These are phyloP conservation scores for Candida manassasensis DNA, from an alignment of 805 yeast species.

Conservation along the genomic window DNA sequence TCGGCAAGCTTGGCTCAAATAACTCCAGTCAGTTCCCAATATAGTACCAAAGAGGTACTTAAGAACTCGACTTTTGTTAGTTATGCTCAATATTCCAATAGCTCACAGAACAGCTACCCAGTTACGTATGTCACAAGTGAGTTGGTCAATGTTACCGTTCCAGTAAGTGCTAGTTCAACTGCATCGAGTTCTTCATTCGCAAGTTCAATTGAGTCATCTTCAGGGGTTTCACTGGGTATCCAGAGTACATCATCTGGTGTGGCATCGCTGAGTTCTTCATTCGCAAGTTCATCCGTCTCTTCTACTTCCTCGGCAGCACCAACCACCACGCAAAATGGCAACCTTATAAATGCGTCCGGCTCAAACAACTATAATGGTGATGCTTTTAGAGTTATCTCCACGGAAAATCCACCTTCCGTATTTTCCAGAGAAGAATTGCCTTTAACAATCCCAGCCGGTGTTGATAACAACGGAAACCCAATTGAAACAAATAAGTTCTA, in stretches of 20 bases:
- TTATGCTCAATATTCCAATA: background rate
- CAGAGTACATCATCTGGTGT: no score
- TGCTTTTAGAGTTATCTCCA: slow-evolving; percentile 47
- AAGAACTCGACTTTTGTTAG: background rate
- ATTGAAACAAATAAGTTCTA: slow-evolving; percentile 75
- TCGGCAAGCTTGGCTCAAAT: no score
- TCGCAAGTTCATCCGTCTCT: slow-evolving; percentile 7
- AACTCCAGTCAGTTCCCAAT: slow-evolving; percentile 5
- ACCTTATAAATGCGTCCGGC: background rate
- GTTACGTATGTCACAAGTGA: slow-evolving; percentile 2
- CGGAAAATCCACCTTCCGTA: slow-evolving; percentile 24
- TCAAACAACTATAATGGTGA: slow-evolving; percentile 24
- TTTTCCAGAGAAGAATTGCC: slow-evolving; percentile 45
- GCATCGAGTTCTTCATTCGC: background rate
- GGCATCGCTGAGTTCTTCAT: no score
- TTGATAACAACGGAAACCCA: slow-evolving; percentile 37
- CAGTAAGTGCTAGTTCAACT: slow-evolving; percentile 1
- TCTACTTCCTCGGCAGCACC: slow-evolving; percentile 7
- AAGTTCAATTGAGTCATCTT: background rate
- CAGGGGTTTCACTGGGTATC: background rate
- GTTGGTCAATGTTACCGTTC: slow-evolving; percentile 2
- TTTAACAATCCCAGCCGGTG: slow-evolving; percentile 44
- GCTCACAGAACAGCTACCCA: background rate
- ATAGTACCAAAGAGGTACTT: slow-evolving; percentile 4
- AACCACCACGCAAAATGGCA: slow-evolving; percentile 4